Evolutionary conservation across 2,329 filamentous ascomycete genomes (phyloP).

Genomic region (Metarhizium album): DNA sequence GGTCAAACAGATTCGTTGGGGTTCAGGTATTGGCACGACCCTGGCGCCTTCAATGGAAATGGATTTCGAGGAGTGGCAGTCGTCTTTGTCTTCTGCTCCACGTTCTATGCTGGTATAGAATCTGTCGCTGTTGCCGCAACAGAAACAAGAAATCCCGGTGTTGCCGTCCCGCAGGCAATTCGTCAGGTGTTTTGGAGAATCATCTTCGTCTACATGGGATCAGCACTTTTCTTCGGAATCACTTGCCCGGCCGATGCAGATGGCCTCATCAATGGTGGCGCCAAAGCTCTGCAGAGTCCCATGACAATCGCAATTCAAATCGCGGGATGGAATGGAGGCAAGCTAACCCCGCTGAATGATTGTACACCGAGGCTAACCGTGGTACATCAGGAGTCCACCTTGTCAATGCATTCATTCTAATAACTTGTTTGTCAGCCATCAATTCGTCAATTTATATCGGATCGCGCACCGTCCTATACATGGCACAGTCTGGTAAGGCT

Average conservation of each 20-base stretch:
- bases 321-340: conserved; percentile 59
- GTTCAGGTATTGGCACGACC: conserved; percentile 61
- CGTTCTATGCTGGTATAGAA: conserved; percentile 59
- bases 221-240: conserved; percentile 64
- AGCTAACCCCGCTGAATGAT: conserved; percentile 3
- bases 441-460: conserved; percentile 72
- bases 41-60: conserved; percentile 56
- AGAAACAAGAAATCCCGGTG: conserved; percentile 46
- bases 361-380: conserved; percentile 2
- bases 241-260: conserved; percentile 60
- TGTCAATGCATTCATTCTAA: conserved; percentile 67
- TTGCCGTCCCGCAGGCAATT: conserved; percentile 46
- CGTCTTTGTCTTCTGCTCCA: conserved; percentile 60
- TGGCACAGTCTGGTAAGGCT: conserved; percentile 64
- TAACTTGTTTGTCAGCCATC: conserved; percentile 60
- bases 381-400: conserved; percentile 44
- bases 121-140: conserved; percentile 53
- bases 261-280: conserved; percentile 48
- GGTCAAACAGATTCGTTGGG: conserved; percentile 49
- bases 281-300: conserved; percentile 57
- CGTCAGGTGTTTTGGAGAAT: conserved; percentile 52
- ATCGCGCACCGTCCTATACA: conserved; percentile 63
- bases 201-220: conserved; percentile 55
- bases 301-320: conserved; percentile 66
- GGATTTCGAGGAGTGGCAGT: conserved; percentile 55